Conservation (phyloP, 371 early-diverging fungal genomes). For the Dinochytrium kinnereticum region DNA sequence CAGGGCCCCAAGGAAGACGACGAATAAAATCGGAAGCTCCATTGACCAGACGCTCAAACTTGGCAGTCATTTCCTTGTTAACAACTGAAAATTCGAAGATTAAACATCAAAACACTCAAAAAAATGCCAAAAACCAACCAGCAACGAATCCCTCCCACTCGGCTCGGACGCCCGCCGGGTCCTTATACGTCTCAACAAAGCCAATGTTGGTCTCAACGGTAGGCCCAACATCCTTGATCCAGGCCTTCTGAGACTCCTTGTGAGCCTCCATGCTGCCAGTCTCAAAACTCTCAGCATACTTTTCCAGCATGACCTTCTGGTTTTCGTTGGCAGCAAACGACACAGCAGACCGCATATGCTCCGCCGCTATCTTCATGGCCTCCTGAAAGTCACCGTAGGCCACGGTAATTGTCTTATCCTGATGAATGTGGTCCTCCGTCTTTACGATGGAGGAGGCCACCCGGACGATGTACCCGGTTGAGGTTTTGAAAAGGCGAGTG, state of each 20-base stretch:
- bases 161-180: conserved; percentile 69
- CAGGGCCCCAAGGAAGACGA: conserved; percentile 62
- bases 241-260: conserved; percentile 62
- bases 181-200: conserved; percentile 57
- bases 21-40: conserved; percentile 58
- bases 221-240: conserved; percentile 68
- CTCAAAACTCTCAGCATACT: conserved; percentile 56
- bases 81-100: conserved; percentile 44
- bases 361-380: conserved; percentile 52
- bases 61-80: conserved; percentile 65
- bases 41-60: conserved; percentile 62
- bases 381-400: conserved; percentile 57
- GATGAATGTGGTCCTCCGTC: conserved; percentile 21
- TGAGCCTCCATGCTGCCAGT: conserved; percentile 65
- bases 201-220: conserved; percentile 63
- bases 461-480: conserved; percentile 39
- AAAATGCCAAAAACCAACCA: background rate
- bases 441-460: conserved; percentile 49
- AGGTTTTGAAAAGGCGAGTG: conserved; percentile 56
- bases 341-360: conserved; percentile 53
- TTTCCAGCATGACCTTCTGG: conserved; percentile 60
- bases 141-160: conserved; percentile 74
- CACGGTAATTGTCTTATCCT: conserved; percentile 52
- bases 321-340: conserved; percentile 59
- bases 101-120: background rate